Evolutionary conservation across 2,329 filamentous ascomycete species (phyloP), one percentile per base, ranked within the genome.

Genomic region (Chrysosphaeria jannelii): DNA sequence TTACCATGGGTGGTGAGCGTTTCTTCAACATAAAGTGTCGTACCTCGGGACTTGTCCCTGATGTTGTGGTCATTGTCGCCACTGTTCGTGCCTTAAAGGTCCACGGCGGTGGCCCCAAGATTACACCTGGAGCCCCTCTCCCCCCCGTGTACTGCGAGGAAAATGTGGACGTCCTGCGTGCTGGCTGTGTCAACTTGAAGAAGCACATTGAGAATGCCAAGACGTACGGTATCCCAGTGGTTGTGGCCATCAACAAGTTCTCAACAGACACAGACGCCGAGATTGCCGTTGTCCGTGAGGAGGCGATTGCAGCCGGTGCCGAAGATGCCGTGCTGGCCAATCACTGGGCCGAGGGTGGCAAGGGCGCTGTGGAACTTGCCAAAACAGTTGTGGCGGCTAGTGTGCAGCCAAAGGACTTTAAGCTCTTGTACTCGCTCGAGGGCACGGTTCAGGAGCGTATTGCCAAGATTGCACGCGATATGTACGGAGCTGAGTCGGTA

Each of bases 11-110:
- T 32, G 85, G 85, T 31, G 85, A 97, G 57, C 71, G 85, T 24
- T 97, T 97, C 58, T 93, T 97, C 64, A 93, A 97, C 53, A 93
- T 97, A 56, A 97, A 97, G 57, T 93, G 85, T 51, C 71, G 85
- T 29, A 72, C 78, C 7, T 91, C 81, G 5, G 81, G 81, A 13
- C 66, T 97, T 21, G 63, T 76, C 3, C 85, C 85, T 2, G 85
- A 97, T 38, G 75, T 78, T 2, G 79, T 90, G 5, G 76, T 97
- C 21, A 67, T 97, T 28, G 85, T 97, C 18, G 81, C 85, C 13
- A 97, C 85, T 3, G 74, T 97, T 21, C 70, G 85, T 34, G 85
- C 85, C 5, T 56, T 97, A 32, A 97, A 97, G 57, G 79, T 91
- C 4, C 85, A 97, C 44, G 85, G 85, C 25, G 85, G 81, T 27